Base-by-base conservation (phyloP, 2,329 filamentous ascomycete species). In the Ophiosphaerella korrae region DNA sequence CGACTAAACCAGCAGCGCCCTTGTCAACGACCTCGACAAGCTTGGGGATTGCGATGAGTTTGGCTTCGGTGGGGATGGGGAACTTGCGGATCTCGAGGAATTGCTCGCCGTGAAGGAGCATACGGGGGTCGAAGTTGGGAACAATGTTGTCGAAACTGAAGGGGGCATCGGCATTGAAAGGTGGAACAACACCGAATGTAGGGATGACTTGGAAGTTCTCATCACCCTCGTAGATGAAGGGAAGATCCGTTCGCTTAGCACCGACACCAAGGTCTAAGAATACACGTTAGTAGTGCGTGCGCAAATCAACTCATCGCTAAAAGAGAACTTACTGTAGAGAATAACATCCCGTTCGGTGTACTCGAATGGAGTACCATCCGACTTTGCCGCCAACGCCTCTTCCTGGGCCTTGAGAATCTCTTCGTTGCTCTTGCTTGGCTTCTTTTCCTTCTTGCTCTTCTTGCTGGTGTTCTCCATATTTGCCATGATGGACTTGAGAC, bases 21-120 rank as follows among this genome's bases (percentile, higher is more conserved):
- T 97, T 99, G 81, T 99, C 94, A 41, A 97, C 84, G 8, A 97
- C 93, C 74, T 99, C 94, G 55, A 99, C 84, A 50, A 99, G 87
- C 73, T 87, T 87, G 52, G 86, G 88, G 69, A 86, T 85, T 50
- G 88, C 90, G 64, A 89, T 75, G 42, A 96, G 87, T 50, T 85
- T 87, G 43, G 84, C 92, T 48, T 87, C 83, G 29, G 92, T 97
- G 32, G 93, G 93, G 66, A 97, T 89, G 35, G 94, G 94, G 79
- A 87, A 95, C 75, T 93, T 91, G 72, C 88, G 86, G 69, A 99
- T 84, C 78, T 99, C 94, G 58, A 99, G 90, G 78, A 92, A 99
- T 77, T 99, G 94, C 82, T 99, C 94, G 71, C 94, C 94, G 79
- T 99, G 94, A 21, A 99, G 88, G 43, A 99, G 86, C 92, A 97